These are phyloP conservation scores for Zygoascus hellenicus DNA, from an alignment of 1,139 yeast species.

Conservation along the genomic window DNA sequence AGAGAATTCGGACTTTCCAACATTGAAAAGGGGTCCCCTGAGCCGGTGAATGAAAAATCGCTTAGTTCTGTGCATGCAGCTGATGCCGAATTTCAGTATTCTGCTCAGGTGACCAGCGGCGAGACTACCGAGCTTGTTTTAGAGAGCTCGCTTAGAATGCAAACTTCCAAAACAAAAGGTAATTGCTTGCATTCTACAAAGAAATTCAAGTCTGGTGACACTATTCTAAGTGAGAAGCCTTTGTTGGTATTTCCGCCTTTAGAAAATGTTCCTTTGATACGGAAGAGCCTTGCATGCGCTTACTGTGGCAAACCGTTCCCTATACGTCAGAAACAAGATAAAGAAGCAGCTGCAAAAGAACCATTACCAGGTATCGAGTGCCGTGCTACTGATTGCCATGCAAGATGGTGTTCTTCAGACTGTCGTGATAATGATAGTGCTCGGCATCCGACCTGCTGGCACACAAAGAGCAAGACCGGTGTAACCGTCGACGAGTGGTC, in stretches of 20 bases:
- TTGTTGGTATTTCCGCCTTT: slow-evolving; percentile 66
- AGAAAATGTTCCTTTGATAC: slow-evolving; percentile 58
- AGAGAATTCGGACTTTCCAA: slow-evolving; percentile 41
- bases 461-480: slow-evolving; percentile 33
- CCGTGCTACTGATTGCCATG: slow-evolving; percentile 23
- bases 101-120: slow-evolving; percentile 45
- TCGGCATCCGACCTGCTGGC: slow-evolving; percentile 58
- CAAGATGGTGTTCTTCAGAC: slow-evolving; percentile 25
- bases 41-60: not conserved
- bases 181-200: slow-evolving; percentile 32
- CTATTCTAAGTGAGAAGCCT: slow-evolving; percentile 58
- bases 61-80: not conserved
- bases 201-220: slow-evolving; percentile 40
- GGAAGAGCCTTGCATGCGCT: slow-evolving; percentile 68
- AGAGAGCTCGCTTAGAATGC: slow-evolving; percentile 52
- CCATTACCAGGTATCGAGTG: slow-evolving; percentile 16
- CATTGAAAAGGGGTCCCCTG: not conserved
- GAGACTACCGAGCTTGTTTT: slow-evolving; percentile 46
- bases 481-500: slow-evolving; percentile 49
- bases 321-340: slow-evolving; percentile 20
- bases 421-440: slow-evolving; percentile 41
- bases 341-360: not conserved
- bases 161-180: slow-evolving; percentile 35
- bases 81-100: slow-evolving; percentile 34
- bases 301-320: slow-evolving; percentile 66